A percentile compares a stretch with the other conserved stretches of the same genome.
phyloP scores from a whole-genome alignment of 2,329 filamentous ascomycete species.

The Microdochium trichocladiopsis region DNA sequence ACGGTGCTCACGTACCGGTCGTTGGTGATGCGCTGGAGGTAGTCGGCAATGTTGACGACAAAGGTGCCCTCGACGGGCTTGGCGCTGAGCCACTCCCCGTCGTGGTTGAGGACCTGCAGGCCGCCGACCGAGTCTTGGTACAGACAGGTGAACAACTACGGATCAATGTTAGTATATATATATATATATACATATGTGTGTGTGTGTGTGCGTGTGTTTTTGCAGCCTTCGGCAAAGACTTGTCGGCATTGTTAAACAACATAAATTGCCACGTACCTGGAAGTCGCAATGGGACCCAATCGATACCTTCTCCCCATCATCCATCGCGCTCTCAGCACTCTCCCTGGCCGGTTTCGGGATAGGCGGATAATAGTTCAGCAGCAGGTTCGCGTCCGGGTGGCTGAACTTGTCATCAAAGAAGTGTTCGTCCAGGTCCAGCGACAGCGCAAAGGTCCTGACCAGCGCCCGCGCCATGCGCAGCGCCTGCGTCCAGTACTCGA shows the following conservation, averaged over 20 bases:
- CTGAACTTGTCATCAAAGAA: constrained; percentile 28
- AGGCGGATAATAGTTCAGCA: constrained; percentile 33
- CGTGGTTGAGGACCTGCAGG: constrained; percentile 35
- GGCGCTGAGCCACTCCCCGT: constrained; percentile 35
- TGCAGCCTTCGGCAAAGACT: no score
- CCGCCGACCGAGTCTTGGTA: constrained; percentile 34
- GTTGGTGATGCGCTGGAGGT: constrained; percentile 32
- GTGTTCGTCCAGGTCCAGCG: constrained; percentile 28
- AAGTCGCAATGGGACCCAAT: constrained; percentile 41
- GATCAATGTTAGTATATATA: no score
- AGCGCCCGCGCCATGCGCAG: constrained; percentile 27
- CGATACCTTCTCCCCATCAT: constrained; percentile 15
- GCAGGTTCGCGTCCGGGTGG: constrained; percentile 23
- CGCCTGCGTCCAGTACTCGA: constrained; percentile 24
- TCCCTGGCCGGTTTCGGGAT: constrained; percentile 5
- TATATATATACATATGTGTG: no score
- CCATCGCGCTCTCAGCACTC: constrained; percentile 3
- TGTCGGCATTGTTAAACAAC: no score
- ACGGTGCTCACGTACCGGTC: constrained; percentile 32
- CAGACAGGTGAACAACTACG: constrained; percentile 38
- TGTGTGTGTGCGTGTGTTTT: no score
- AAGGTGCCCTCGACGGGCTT: constrained; percentile 32
- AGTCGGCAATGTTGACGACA: constrained; percentile 38
- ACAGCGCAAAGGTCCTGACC: constrained; percentile 30
- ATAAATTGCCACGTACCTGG: no score